phyloP scores from a whole-genome alignment of 768 basidiomycete genomes.

The Hygrocybe punicea region DNA sequence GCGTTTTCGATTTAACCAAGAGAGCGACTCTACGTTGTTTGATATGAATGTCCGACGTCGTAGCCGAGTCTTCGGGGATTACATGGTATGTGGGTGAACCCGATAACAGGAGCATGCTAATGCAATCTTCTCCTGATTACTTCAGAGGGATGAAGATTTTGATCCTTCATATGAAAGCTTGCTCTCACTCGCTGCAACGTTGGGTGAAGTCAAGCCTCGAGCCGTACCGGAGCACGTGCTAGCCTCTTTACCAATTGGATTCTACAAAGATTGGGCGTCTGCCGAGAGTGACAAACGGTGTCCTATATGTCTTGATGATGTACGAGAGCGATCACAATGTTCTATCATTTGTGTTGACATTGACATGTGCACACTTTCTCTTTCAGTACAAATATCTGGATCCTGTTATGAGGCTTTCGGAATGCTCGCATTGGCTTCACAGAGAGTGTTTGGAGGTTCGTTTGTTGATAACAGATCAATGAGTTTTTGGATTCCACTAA shows the following conservation, averaged over 20 bases:
- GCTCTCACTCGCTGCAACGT: conserved; percentile 50
- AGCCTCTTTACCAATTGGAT: conserved; percentile 52
- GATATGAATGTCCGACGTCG: conserved; percentile 15
- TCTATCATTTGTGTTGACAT: conserved; percentile 1
- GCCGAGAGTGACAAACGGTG: conserved; percentile 68
- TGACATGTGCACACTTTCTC: conserved; percentile 9
- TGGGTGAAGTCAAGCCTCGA: conserved; percentile 69
- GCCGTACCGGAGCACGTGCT: conserved; percentile 63
- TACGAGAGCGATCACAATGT: conserved; percentile 34
- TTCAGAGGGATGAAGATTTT: conserved; percentile 71
- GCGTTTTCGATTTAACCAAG: neutral
- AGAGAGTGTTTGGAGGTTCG: conserved; percentile 70
- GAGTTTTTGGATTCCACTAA: conserved; percentile 6
- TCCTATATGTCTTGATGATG: conserved; percentile 84
- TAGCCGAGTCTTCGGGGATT: conserved; percentile 40
- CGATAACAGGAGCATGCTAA: neutral
- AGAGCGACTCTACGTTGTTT: neutral
- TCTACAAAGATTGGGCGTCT: conserved; percentile 67
- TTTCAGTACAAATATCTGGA: conserved; percentile 63
- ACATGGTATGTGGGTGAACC: conserved; percentile 44
- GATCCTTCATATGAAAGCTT: conserved; percentile 73
- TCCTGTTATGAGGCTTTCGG: conserved; percentile 58
- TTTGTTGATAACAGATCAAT: conserved; percentile 4
- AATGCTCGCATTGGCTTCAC: conserved; percentile 81
- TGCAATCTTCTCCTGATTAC: conserved; percentile 8